Percentiles rank a stretch among this genome's conserved stretches.
phyloP scores from a whole-genome alignment of 2,329 filamentous ascomycete species.

The Colletotrichum karsti region DNA sequence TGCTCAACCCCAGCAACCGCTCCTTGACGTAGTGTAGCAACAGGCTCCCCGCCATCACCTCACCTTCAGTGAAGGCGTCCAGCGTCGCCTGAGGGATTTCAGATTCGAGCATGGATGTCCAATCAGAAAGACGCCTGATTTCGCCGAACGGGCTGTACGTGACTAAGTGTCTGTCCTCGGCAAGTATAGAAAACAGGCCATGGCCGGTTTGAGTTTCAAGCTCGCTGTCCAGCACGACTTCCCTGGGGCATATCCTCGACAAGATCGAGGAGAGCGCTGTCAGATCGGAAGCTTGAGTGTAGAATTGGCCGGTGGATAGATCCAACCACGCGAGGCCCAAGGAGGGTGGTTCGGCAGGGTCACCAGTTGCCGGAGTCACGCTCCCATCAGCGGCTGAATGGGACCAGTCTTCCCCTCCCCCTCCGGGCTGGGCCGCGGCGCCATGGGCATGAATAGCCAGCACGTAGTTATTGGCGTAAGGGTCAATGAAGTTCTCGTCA shows the following conservation, averaged over 20 bases:
- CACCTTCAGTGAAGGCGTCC: slow-evolving; percentile 69
- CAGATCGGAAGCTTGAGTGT: slow-evolving; percentile 79
- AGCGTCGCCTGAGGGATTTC: slow-evolving; percentile 65
- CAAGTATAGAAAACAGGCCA: slow-evolving; percentile 72
- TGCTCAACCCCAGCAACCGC: slow-evolving; percentile 77
- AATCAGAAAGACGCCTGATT: slow-evolving; percentile 65
- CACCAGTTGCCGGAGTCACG: slow-evolving; percentile 13
- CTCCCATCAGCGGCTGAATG: slow-evolving; percentile 13
- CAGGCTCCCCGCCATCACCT: slow-evolving; percentile 80
- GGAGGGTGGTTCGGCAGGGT: slow-evolving; percentile 37
- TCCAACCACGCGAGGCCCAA: slow-evolving; percentile 94
- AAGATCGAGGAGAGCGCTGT: slow-evolving; percentile 80
- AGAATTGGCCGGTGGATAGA: slow-evolving; percentile 93
- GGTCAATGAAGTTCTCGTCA: slow-evolving; percentile 97
- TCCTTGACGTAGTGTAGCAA: slow-evolving; percentile 87
- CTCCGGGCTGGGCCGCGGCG: slow-evolving; percentile 12
- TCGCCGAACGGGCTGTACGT: slow-evolving; percentile 70
- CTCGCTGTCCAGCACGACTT: slow-evolving; percentile 80
- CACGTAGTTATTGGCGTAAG: slow-evolving; percentile 92
- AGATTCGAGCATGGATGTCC: slow-evolving; percentile 81
- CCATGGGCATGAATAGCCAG: slow-evolving; percentile 81
- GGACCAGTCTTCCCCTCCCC: not conserved
- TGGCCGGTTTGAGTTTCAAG: slow-evolving; percentile 67
- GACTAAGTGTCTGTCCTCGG: slow-evolving; percentile 79
- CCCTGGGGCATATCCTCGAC: slow-evolving; percentile 82